Evolutionary conservation across 345 rosid genomes (phyloP).

Genomic region (Moricandia moricandioides): DNA sequence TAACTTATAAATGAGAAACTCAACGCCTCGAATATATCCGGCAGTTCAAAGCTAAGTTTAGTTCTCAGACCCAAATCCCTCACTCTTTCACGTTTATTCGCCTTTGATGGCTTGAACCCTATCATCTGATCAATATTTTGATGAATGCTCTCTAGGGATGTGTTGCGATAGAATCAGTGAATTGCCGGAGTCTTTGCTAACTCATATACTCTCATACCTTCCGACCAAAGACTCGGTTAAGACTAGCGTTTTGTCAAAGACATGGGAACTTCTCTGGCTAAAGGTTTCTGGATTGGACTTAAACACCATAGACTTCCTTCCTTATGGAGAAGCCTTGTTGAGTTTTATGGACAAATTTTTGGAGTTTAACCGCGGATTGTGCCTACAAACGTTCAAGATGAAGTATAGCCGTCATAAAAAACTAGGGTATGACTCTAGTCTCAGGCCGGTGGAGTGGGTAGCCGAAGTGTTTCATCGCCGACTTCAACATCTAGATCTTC

Average conservation of each 20-base stretch:
- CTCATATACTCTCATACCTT: background rate
- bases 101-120: too few species aligned
- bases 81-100: background rate
- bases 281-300: background rate
- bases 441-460: background rate
- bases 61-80: background rate
- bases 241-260: background rate
- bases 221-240: background rate
- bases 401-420: background rate
- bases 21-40: background rate
- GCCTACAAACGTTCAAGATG: background rate
- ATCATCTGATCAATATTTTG: background rate
- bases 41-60: background rate
- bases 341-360: background rate
- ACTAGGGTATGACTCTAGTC: background rate
- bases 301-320: background rate
- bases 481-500: conserved; percentile 2
- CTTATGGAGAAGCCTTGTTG: background rate
- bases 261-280: background rate
- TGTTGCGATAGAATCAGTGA: background rate
- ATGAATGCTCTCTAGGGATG: background rate
- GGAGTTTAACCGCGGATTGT: background rate
- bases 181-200: background rate
- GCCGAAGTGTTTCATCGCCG: background rate
- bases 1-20: background rate